Evolutionary conservation across 768 basidiomycete genomes (phyloP).

Genomic region (Gymnopilus junonius): DNA sequence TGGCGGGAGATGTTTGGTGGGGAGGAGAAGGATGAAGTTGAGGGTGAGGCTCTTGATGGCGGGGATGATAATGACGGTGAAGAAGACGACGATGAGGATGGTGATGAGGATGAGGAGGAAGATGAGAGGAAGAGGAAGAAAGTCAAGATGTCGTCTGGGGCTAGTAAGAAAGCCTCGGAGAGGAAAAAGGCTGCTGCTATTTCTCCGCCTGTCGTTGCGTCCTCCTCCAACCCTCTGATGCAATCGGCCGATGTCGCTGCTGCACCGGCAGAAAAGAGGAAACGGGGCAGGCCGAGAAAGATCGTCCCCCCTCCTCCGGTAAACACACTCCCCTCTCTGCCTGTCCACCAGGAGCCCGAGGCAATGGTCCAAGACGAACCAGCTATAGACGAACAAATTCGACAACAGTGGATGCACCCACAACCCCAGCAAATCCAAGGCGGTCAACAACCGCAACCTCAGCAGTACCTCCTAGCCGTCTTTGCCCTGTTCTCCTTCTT

Average conservation of each 20-base stretch:
- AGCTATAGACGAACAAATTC: conserved; percentile 4
- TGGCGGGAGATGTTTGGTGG: conserved; percentile 80
- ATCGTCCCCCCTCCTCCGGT: conserved; percentile 53
- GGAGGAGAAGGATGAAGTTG: conserved; percentile 71
- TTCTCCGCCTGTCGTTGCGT: conserved; percentile 8
- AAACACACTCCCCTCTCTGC: conserved; percentile 30
- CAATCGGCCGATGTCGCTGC: background rate
- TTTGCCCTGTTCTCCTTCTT: conserved; percentile 89
- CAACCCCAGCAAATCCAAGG: conserved; percentile 23
- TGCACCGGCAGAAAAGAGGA: conserved; percentile 72
- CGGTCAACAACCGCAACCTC: conserved; percentile 34
- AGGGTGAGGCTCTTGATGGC: conserved; percentile 54
- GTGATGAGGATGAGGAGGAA: conserved; percentile 50
- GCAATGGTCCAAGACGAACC: conserved; percentile 23
- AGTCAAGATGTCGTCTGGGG: conserved; percentile 37
- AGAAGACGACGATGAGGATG: conserved; percentile 59
- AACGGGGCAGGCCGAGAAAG: conserved; percentile 84
- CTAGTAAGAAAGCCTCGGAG: conserved; percentile 8
- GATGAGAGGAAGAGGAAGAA: conserved; percentile 45
- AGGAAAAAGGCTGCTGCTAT: conserved; percentile 18
- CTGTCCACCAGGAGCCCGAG: background rate
- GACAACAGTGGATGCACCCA: conserved; percentile 12
- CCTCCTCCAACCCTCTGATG: background rate
- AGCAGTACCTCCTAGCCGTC: conserved; percentile 79
- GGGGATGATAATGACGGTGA: conserved; percentile 63